Evolutionary conservation across 1,284 basidiomycete genomes (phyloP).

Genomic region (Trichosporon coremiiforme): DNA sequence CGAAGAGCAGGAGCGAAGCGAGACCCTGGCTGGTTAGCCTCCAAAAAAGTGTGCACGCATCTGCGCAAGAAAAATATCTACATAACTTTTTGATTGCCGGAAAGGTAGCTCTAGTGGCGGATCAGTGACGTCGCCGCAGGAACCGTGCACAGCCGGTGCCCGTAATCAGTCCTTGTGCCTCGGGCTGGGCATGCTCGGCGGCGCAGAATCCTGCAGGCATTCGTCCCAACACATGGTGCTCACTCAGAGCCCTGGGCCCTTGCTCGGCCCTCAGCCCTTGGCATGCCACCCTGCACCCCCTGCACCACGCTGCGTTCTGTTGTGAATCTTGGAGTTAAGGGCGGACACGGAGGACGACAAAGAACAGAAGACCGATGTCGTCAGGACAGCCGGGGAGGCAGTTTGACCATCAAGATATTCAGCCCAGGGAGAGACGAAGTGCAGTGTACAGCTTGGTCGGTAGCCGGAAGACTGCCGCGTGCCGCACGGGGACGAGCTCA

Average conservation of each 20-base stretch:
- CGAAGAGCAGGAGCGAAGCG: background rate
- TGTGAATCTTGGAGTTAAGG: background rate
- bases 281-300: background rate
- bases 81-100: background rate
- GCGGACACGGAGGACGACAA: background rate
- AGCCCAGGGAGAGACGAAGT: no score
- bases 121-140: constrained; percentile 5
- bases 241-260: background rate
- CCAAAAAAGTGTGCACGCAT: background rate
- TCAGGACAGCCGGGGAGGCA: background rate
- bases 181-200: background rate
- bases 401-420: no score
- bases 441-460: no score
- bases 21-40: background rate
- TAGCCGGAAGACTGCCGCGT: background rate
- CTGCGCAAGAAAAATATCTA: background rate
- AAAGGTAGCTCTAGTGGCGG: background rate
- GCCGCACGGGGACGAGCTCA: background rate
- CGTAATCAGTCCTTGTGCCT: background rate
- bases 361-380: background rate
- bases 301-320: background rate
- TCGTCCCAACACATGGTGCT: background rate
- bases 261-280: background rate
- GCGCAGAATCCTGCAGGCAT: constrained; percentile 2
- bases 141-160: background rate